Conservation (phyloP, 148 eudicot species). For the Camellia lanceoleosa region DNA sequence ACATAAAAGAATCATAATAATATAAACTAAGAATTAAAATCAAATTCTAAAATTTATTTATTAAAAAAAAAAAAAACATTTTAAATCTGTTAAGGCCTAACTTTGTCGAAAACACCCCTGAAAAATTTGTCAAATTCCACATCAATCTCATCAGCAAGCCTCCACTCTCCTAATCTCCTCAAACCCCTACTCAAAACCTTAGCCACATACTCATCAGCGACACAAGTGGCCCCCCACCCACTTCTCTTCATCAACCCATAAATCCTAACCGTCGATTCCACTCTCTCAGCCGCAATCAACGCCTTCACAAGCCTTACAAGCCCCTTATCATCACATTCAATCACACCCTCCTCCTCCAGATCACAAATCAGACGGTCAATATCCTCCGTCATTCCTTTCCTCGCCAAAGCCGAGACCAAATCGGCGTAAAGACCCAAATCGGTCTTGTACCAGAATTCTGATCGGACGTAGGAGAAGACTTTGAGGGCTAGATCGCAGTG, state of each 20-base stretch:
- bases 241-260: slow-evolving; percentile 71
- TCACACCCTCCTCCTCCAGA: slow-evolving; percentile 35
- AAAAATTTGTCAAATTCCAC: slow-evolving; percentile 31
- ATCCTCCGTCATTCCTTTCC: slow-evolving; percentile 36
- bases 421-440: slow-evolving; percentile 48
- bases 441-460: slow-evolving; percentile 51
- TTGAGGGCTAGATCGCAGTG: slow-evolving; percentile 48
- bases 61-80: no score
- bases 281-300: slow-evolving; percentile 48
- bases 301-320: slow-evolving; percentile 57
- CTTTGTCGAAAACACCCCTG: slow-evolving; percentile 40
- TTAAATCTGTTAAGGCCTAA: slow-evolving; percentile 2
- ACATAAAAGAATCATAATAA: no score
- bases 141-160: slow-evolving; percentile 60
- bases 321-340: slow-evolving; percentile 50
- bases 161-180: slow-evolving; percentile 58
- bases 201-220: slow-evolving; percentile 71
- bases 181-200: slow-evolving; percentile 73
- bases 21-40: no score
- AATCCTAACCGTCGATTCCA: slow-evolving; percentile 58
- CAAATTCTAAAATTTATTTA: neutral
- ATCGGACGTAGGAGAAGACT: slow-evolving; percentile 54
- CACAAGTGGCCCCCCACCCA: slow-evolving; percentile 54
- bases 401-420: slow-evolving; percentile 39
- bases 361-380: slow-evolving; percentile 46